phyloP scores from a whole-genome alignment of 176 grass and related monocot species.

The Musa schizocarpa region DNA sequence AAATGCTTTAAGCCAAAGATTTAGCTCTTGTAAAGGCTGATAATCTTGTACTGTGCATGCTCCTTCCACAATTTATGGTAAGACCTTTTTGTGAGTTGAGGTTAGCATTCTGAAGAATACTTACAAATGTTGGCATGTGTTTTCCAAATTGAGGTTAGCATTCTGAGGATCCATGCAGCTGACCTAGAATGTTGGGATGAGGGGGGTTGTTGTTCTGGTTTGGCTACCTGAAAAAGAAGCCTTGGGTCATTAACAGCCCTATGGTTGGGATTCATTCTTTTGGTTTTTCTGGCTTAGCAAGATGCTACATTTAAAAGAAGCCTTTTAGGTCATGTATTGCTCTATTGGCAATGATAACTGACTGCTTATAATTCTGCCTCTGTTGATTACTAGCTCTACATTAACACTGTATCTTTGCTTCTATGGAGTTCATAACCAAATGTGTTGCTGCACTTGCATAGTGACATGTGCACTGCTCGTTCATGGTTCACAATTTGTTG shows the following conservation, averaged over 20 bases:
- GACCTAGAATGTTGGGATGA: too few species aligned
- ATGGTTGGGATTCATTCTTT: too few species aligned
- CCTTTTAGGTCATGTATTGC: too few species aligned
- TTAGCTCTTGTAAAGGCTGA: neutral
- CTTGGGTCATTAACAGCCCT: neutral
- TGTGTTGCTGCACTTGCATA: neutral
- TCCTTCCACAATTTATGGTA: neutral
- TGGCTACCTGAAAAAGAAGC: neutral
- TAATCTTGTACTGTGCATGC: neutral
- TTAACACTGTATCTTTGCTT: neutral
- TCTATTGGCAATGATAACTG: too few species aligned
- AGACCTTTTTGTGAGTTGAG: neutral
- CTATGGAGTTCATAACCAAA: neutral
- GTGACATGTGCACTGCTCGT: too few species aligned
- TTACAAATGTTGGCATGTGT: too few species aligned
- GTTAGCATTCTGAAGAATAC: too few species aligned
- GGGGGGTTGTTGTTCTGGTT: neutral
- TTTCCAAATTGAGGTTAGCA: too few species aligned
- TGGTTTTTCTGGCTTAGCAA: too few species aligned
- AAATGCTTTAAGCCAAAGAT: neutral
- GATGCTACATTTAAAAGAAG: too few species aligned
- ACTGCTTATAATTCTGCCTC: too few species aligned
- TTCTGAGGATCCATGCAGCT: too few species aligned
- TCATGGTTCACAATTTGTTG: neutral
- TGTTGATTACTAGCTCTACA: neutral